A percentile compares a stretch with the other conserved stretches of the same genome.
Conservation (phyloP, 1,139 yeast genomes). For the Saccharomyces hybrid region DNA sequence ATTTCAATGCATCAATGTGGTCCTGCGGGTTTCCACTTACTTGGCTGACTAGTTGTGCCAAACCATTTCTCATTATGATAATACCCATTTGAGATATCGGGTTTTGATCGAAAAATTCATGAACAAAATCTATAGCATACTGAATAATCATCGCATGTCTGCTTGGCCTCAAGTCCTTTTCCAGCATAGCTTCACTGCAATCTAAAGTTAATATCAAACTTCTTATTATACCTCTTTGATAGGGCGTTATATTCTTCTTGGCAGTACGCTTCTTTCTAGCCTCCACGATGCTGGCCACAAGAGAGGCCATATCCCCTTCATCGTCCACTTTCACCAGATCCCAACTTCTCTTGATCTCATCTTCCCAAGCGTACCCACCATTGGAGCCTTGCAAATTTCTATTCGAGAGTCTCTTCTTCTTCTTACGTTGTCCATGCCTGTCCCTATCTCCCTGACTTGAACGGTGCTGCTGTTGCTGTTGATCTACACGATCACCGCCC, state of each 20-base stretch:
- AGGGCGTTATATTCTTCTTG: slow-evolving; percentile 73
- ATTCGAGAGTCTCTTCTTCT: slow-evolving; percentile 22
- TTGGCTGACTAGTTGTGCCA: slow-evolving; percentile 75
- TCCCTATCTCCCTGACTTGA: slow-evolving; percentile 4
- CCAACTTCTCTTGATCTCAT: slow-evolving; percentile 92
- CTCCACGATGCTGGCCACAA: slow-evolving; percentile 80
- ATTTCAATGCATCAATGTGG: slow-evolving; percentile 69
- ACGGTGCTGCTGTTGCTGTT: too few relatives aligned
- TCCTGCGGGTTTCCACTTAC: slow-evolving; percentile 91
- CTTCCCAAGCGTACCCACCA: slow-evolving; percentile 96
- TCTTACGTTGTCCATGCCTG: slow-evolving; percentile 6
- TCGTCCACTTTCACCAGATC: slow-evolving; percentile 83
- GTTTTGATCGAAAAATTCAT: slow-evolving; percentile 91
- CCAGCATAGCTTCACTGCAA: slow-evolving; percentile 81
- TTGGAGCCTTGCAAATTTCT: slow-evolving; percentile 33
- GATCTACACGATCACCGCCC: background rate
- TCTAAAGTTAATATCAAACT: slow-evolving; percentile 78
- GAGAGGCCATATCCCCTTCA: slow-evolving; percentile 72
- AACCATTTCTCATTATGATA: slow-evolving; percentile 82
- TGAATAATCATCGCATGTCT: slow-evolving; percentile 66
- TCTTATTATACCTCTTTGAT: slow-evolving; percentile 90
- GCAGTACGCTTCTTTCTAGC: slow-evolving; percentile 66
- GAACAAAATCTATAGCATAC: slow-evolving; percentile 70
- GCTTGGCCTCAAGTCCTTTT: slow-evolving; percentile 85
- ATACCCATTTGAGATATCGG: slow-evolving; percentile 93